A percentile compares a stretch with the other conserved stretches of the same genome.
These are phyloP conservation scores for Myriosclerotinia curreyana DNA, from an alignment of 2,329 filamentous ascomycete genomes.

Conservation along the genomic window DNA sequence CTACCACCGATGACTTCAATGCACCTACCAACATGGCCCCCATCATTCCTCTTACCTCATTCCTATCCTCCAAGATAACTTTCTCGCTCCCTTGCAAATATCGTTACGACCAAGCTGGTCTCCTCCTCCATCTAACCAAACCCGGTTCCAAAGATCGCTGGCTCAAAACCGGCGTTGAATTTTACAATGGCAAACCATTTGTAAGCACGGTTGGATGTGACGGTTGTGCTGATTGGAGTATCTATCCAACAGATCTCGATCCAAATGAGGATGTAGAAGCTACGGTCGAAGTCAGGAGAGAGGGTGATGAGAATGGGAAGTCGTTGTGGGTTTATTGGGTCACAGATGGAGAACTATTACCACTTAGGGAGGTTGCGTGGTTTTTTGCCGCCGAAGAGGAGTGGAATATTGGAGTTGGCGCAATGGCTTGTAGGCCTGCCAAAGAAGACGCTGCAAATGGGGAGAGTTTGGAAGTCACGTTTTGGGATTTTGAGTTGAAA, in stretches of 20 bases:
- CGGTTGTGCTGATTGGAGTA: conserved; percentile 11
- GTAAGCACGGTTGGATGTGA: conserved; percentile 19
- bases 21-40: conserved; percentile 4
- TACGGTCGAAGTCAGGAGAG: conserved; percentile 16
- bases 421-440: conserved; percentile 19
- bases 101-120: conserved; percentile 19
- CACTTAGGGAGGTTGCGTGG: conserved; percentile 18
- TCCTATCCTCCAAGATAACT: conserved; percentile 2
- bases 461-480: conserved; percentile 10
- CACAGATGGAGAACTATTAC: background rate
- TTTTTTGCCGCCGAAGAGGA: conserved; percentile 17
- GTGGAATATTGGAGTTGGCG: background rate
- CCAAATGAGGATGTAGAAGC: conserved; percentile 3
- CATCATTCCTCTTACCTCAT: conserved; percentile 1
- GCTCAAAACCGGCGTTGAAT: conserved; percentile 18
- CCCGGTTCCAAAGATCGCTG: background rate
- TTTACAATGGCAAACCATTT: conserved; percentile 7
- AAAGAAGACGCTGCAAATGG: background rate
- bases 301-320: conserved; percentile 9
- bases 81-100: conserved; percentile 14
- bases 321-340: conserved; percentile 21
- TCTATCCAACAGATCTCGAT: conserved; percentile 2
- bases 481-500: conserved; percentile 13
- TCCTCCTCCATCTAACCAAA: conserved; percentile 14
- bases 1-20: conserved; percentile 16